A percentile compares a stretch with the other conserved stretches of the same genome.
phyloP scores from a whole-genome alignment of 768 basidiomycete genomes.

The Suillus subalutaceus region DNA sequence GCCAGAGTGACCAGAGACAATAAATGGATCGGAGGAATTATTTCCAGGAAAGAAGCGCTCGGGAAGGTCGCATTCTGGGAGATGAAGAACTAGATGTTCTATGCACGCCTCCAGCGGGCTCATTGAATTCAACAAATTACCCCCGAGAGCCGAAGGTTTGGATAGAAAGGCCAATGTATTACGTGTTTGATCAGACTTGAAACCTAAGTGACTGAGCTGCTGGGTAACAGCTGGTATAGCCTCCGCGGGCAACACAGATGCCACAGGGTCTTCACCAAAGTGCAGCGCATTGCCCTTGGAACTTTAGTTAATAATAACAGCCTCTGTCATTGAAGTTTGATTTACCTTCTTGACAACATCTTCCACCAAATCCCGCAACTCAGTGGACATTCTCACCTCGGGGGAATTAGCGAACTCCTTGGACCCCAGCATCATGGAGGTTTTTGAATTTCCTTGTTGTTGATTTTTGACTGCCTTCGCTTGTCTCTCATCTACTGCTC shows the following conservation, averaged over 20 bases:
- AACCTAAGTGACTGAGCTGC: slow-evolving; percentile 69
- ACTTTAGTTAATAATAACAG: slow-evolving; percentile 10
- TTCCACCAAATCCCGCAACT: slow-evolving; percentile 80
- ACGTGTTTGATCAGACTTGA: slow-evolving; percentile 55
- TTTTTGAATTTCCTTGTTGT: slow-evolving; percentile 31
- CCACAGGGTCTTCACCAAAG: slow-evolving; percentile 41
- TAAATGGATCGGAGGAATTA: slow-evolving; percentile 72
- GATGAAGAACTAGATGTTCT: slow-evolving; percentile 80
- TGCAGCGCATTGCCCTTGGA: slow-evolving; percentile 54
- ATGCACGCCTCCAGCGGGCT: slow-evolving; percentile 77
- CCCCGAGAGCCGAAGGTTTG: slow-evolving; percentile 56
- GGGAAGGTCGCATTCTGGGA: slow-evolving; percentile 90
- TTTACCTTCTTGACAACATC: slow-evolving; percentile 73
- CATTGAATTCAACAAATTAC: slow-evolving; percentile 59
- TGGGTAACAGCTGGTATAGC: slow-evolving; percentile 44
- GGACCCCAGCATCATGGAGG: slow-evolving; percentile 19
- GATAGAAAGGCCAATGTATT: slow-evolving; percentile 61
- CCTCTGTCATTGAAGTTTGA: slow-evolving; percentile 13
- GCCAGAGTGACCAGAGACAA: slow-evolving; percentile 67
- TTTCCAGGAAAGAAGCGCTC: slow-evolving; percentile 61
- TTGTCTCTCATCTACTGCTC: slow-evolving; percentile 68
- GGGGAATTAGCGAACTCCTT: slow-evolving; percentile 51
- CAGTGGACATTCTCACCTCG: slow-evolving; percentile 84
- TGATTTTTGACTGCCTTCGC: slow-evolving; percentile 53
- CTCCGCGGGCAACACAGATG: slow-evolving; percentile 44